Base-by-base conservation (phyloP, 129 eudicot species). In the Erigeron canadensis region DNA sequence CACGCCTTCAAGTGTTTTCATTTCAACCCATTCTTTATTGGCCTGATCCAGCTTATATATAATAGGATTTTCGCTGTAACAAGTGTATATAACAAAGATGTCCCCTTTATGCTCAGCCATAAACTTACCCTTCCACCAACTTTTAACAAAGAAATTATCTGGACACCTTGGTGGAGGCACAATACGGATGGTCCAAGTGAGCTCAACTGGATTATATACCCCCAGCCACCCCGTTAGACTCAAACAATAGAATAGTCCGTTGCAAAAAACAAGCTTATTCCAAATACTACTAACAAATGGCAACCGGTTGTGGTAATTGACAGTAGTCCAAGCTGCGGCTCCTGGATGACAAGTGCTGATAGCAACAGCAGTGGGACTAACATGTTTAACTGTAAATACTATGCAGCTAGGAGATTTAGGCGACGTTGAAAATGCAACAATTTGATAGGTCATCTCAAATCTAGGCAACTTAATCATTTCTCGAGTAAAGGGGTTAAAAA, bases 61-160 rank as follows among this genome's bases (percentile, higher is more conserved):
- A 22, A 91, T 86, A 11, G 97, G 97, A 78, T 88, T 86, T 47
- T 84, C 90, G 66, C 80, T 81, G 34, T 85, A 73, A 79, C 95
- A 86, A 60, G 97, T 88, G 83, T 91, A 91, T 21, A 91, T 84
- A 8, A 88, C 93, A 28, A 77, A 83, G 7, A 91, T 84, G 42
- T 91, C 97, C 38, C 96, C 96, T 65, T 84, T 75, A 59, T 91
- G 85, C 77, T 91, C 97, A 2, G 96, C 86, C 93, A 91, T 83
- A 70, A 91, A 91, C 77, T 88, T 91, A 1, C 93, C 95, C 56
- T 91, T 91, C 97, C 96, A 91, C 97, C 97, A 91, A 80, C 77
- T 88, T 65, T 88, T 91, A 12, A 82, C 87, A 41, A 80, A 88
- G 64, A 91, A 88, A 48, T 84, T 88, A 59, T 91, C 97, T 0